A percentile compares a stretch with the other conserved stretches of the same genome.
Evolutionary conservation across 176 grass and related monocot species (phyloP).

Genomic region (Stipa capillata): DNA sequence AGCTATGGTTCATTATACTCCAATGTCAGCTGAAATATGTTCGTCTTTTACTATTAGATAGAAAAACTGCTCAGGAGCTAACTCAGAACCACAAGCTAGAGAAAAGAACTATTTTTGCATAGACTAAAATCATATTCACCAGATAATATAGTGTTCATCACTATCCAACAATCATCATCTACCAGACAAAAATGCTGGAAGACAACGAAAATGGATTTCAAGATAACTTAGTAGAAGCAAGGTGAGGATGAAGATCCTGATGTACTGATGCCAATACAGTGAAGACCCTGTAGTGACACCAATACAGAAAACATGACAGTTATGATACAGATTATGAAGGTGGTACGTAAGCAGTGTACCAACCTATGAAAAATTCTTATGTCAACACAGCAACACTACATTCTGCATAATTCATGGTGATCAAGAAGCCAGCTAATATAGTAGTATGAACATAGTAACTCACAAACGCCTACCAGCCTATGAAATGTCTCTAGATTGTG

Average conservation of each 20-base stretch:
- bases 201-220: neutral
- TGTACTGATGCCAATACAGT: neutral
- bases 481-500: neutral
- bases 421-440: neutral
- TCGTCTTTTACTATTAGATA: neutral
- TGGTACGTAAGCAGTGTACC: neutral
- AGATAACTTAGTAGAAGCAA: slow-evolving; percentile 17
- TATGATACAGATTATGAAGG: neutral
- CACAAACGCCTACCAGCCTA: neutral
- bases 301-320: neutral
- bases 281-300: neutral
- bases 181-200: neutral
- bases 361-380: neutral
- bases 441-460: neutral
- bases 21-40: slow-evolving; percentile 8
- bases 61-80: neutral
- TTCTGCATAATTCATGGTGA: neutral
- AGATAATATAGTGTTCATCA: neutral
- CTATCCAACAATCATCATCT: neutral
- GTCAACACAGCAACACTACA: neutral
- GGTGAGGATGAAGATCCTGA: neutral
- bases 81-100: neutral
- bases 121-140: neutral
- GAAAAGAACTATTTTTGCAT: too few relatives aligned
- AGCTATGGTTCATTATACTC: neutral